Base-by-base conservation (phyloP, 495 filamentous ascomycete species). In the Penicillium coprophilum region DNA sequence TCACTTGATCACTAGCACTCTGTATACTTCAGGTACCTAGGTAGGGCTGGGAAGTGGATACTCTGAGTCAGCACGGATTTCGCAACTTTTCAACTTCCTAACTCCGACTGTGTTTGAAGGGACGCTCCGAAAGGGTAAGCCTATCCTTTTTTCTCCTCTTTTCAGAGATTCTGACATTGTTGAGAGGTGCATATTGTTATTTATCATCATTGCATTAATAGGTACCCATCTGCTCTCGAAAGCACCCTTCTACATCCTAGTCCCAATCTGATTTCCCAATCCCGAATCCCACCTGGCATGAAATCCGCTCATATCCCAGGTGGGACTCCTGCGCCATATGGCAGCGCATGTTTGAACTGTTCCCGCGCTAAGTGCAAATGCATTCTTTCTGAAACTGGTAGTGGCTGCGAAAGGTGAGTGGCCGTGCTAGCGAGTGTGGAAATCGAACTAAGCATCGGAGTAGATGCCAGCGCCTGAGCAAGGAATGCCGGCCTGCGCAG, bases 301-400 rank as follows among this genome's bases (percentile, higher is more conserved):
- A 48, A 62, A 21, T 43, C 54, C 39, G 57, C 38, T 24, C 50
- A 55, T 46, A 20, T 51, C 38, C 50, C 45, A 32, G 45, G 56
- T 55, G 64, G 63, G 36, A 60, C 58, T 28, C 64, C 67, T 49
- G 69, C 69, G 30, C 67, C 67, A 0, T 71, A 71, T 56, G 81
- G 81, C 17, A 71, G 78, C 27, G 80, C 82, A 10, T 85, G 82
- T 58, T 67, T 72, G 46, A 82, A 80, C 52, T 85, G 82, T 59
- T 76, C 75, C 19, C 75, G 73, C 12, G 76, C 81, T 24, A 85
- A 84, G 60, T 82, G 80, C 61, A 79, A 79, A 58, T 85, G 82
- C 57, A 75, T 83, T 36, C 65, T 73, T 36, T 64, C 70, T 13
- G 31, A 56, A 4, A 62, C 50, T 12, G 73, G 72, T 6, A 51